Conservation (phyloP, 306 rosid species). For the Aeschynomene evenia region DNA sequence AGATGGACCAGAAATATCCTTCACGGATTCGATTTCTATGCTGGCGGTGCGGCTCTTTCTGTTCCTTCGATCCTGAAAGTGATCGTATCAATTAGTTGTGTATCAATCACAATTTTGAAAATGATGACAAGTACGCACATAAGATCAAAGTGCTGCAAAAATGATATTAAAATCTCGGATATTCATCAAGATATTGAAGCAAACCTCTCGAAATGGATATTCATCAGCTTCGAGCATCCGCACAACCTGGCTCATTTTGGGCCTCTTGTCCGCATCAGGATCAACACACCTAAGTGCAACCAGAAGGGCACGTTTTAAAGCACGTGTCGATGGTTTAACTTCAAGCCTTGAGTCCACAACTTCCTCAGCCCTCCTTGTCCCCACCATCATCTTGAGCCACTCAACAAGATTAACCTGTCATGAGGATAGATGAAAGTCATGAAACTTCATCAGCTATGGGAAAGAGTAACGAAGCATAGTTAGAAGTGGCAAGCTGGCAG, state of each 20-base stretch:
- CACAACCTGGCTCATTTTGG: slow-evolving; percentile 92
- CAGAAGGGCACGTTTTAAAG: slow-evolving; percentile 77
- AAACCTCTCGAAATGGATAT: slow-evolving; percentile 84
- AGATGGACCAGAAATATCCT: slow-evolving; percentile 56
- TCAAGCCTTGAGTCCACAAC: slow-evolving; percentile 75
- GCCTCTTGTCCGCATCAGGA: slow-evolving; percentile 82
- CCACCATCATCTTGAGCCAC: slow-evolving; percentile 97
- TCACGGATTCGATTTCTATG: slow-evolving; percentile 70
- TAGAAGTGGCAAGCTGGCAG: slow-evolving; percentile 11
- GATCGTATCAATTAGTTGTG: slow-evolving; percentile 7
- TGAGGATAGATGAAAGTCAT: slow-evolving; percentile 13
- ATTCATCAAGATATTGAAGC: neutral
- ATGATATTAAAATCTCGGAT: neutral
- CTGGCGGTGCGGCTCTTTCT: slow-evolving; percentile 66
- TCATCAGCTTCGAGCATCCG: slow-evolving; percentile 94
- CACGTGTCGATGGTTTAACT: slow-evolving; percentile 75
- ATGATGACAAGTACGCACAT: neutral
- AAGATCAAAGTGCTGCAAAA: neutral
- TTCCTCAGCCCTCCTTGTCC: slow-evolving; percentile 88
- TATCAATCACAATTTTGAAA: neutral
- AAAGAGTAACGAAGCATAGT: neutral
- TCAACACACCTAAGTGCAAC: slow-evolving; percentile 91
- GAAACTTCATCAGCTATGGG: slow-evolving; percentile 21
- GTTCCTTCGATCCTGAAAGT: slow-evolving; percentile 83
- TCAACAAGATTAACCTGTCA: slow-evolving; percentile 95